A percentile compares a stretch with the other conserved stretches of the same genome.
Conservation (phyloP, 495 filamentous ascomycete species). For the Tuber microsphaerosporum region DNA sequence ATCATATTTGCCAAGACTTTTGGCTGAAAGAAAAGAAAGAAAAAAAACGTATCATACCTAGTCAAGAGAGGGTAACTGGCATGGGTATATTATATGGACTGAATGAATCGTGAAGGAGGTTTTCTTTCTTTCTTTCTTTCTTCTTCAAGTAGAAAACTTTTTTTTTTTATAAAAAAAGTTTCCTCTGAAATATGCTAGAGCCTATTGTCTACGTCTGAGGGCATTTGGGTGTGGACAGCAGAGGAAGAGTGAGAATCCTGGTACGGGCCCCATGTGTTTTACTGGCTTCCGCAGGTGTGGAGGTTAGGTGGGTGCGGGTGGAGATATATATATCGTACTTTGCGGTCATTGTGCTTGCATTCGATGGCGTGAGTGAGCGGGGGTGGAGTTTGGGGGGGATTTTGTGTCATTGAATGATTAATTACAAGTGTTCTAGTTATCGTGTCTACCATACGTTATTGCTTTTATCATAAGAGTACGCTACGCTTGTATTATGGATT, state of each 20-base stretch:
- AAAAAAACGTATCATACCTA: too few relatives aligned
- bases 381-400: neutral
- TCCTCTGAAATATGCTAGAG: conserved; percentile 2
- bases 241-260: conserved; percentile 2
- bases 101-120: neutral
- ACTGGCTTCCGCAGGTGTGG: neutral
- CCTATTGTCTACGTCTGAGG: conserved; percentile 3
- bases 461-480: neutral
- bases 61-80: neutral
- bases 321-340: neutral
- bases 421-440: neutral
- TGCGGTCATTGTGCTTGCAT: neutral
- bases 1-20: neutral
- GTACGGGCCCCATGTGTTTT: neutral
- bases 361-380: neutral
- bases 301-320: neutral
- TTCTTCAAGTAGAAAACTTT: conserved; percentile 9
- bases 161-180: neutral
- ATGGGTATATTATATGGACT: neutral
- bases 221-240: conserved; percentile 1
- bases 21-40: neutral
- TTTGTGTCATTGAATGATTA: neutral
- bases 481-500: neutral
- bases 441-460: neutral
- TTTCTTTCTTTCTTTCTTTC: neutral